Percentiles rank a stretch among this genome's conserved stretches.
Conservation (phyloP, 2,329 filamentous ascomycete species). For the Immersiporthe knoxdaviesiana region DNA sequence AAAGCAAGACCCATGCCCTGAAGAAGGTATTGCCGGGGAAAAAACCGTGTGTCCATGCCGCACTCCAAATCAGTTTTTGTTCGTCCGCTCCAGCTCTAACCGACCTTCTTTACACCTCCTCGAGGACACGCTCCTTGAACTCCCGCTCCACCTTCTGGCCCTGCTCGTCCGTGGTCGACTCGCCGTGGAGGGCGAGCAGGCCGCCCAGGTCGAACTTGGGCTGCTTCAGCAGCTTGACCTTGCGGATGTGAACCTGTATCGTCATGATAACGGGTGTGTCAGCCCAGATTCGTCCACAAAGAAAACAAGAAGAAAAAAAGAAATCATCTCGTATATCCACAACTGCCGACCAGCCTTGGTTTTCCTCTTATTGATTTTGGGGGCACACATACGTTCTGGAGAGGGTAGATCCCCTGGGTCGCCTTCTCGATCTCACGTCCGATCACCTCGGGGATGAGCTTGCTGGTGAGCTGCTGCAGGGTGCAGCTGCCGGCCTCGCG, state of each 20-base stretch:
- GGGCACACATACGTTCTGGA: constrained; percentile 84
- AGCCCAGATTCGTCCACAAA: constrained; percentile 19
- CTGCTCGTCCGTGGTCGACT: constrained; percentile 93
- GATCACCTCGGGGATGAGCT: constrained; percentile 99
- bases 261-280: constrained; percentile 21
- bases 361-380: not conserved
- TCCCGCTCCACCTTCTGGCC: constrained; percentile 99
- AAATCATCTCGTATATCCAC: not conserved
- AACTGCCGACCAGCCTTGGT: no score
- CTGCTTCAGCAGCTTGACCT: constrained; percentile 98
- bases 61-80: constrained; percentile 31
- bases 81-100: constrained; percentile 44
- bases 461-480: constrained; percentile 93
- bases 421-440: constrained; percentile 99
- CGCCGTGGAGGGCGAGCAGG: constrained; percentile 94
- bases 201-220: constrained; percentile 99
- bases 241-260: constrained; percentile 95
- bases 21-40: constrained; percentile 46
- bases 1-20: constrained; percentile 52
- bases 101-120: constrained; percentile 80
- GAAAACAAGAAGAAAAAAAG: no score
- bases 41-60: constrained; percentile 45
- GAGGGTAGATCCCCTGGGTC: constrained; percentile 98
- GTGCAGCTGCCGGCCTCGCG: constrained; percentile 94
- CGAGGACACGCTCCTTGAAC: constrained; percentile 98